These are phyloP conservation scores for Pelargonium australe DNA, from an alignment of 441 rosid genomes.

Conservation along the genomic window DNA sequence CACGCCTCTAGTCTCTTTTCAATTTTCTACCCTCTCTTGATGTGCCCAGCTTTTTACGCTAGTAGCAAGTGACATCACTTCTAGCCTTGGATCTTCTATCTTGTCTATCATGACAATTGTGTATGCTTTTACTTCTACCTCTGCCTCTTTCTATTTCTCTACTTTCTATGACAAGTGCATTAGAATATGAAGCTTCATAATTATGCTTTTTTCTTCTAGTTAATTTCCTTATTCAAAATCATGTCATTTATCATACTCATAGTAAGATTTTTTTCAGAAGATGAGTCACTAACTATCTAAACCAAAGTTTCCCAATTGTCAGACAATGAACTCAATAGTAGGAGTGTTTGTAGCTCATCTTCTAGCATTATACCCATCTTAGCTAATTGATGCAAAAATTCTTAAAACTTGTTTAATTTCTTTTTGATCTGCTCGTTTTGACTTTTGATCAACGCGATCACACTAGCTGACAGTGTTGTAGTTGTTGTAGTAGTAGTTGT, in stretches of 20 bases:
- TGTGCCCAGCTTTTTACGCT: background rate
- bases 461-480: too few species aligned
- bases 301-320: slow-evolving; percentile 11
- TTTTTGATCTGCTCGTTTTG: too few species aligned
- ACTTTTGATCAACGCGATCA: too few species aligned
- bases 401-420: too few species aligned
- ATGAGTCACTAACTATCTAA: background rate
- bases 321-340: slow-evolving; percentile 14
- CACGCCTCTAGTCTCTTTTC: background rate
- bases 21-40: background rate
- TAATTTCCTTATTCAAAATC: slow-evolving; percentile 17
- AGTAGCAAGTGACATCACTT: background rate
- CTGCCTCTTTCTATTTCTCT: background rate
- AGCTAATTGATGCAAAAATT: background rate
- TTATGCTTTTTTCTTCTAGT: background rate
- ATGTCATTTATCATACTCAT: background rate
- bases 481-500: too few species aligned
- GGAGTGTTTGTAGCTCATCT: slow-evolving; percentile 14
- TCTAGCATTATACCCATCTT: background rate
- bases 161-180: background rate
- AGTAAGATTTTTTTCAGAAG: background rate
- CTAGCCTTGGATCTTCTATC: background rate
- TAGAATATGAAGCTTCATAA: background rate
- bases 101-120: background rate
- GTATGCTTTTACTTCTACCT: background rate